A percentile compares a stretch with the other conserved stretches of the same genome.
Conservation (phyloP, 805 yeast genomes). For the Suhomyces emberorum region DNA sequence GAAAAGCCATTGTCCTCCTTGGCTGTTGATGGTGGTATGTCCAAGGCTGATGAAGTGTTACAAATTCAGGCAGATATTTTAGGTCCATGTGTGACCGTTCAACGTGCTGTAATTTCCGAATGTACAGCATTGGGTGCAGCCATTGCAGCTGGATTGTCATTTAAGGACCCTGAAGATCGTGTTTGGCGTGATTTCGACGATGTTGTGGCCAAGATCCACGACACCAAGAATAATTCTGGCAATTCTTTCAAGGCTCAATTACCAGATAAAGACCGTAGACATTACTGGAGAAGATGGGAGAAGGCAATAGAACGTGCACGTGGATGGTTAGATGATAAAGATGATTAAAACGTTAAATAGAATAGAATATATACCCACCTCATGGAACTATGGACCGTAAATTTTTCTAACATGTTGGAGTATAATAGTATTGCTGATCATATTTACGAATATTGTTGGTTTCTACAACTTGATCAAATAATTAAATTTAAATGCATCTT, state of each 20-base stretch:
- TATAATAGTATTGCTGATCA: no score
- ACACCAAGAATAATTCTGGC: constrained; percentile 23
- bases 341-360: no score
- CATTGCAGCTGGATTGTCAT: constrained; percentile 82
- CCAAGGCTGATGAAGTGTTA: constrained; percentile 85
- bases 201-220: constrained; percentile 44
- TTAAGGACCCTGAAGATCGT: constrained; percentile 46
- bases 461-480: no score
- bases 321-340: constrained; percentile 71
- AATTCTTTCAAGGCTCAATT: constrained; percentile 41
- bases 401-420: no score
- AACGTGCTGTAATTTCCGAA: constrained; percentile 78
- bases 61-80: constrained; percentile 90
- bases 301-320: constrained; percentile 75
- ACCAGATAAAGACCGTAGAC: constrained; percentile 56
- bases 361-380: no score
- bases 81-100: constrained; percentile 81
- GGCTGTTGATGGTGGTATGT: constrained; percentile 95
- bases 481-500: no score
- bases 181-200: constrained; percentile 78
- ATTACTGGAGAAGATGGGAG: constrained; percentile 76
- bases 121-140: constrained; percentile 97
- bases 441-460: no score
- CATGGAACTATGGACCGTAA: no score
- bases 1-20: constrained; percentile 47